Evolutionary conservation across 169 alveolate species (phyloP), one percentile per base, ranked within the genome.

Genomic region (Perkinsus olseni): DNA sequence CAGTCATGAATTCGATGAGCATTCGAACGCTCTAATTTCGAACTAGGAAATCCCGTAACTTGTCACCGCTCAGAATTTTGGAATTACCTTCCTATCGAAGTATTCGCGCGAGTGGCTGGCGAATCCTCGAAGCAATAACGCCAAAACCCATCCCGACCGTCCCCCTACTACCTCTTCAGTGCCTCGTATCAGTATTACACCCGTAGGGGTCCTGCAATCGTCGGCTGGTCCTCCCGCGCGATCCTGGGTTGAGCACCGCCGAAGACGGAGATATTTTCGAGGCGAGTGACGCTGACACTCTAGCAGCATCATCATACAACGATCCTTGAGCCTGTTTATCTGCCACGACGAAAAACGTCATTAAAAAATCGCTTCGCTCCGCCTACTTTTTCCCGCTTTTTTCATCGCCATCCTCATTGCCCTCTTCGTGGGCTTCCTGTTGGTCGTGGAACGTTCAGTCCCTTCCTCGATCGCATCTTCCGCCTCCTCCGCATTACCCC

Each of bases 311-410:
- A 62, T 62, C 82, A 62, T 62, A 62, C 82, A 62, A 28, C 31
- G 13, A 6, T 62, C 82, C 82, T 62, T 62, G 36, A 62, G 36
- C 1, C 28, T 62, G 28, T 24, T 62, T 62, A 62, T 62, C 82
- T 62, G 21, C 3, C 50, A 40, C 3, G 11, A 40, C 1, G 1
- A 62, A 62, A 62, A 62, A 62, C 31, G 82, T 13, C 28, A 62
- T 6, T 10, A 62, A 13, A 62, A 28, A 62, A 62, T 62, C 82
- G 82, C 82, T 62, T 62, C 82, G 82, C 82, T 62, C 82, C 82
- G 82, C 82, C 82, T 62, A 62, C 82, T 62, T 62, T 62, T 62
- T 62, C 82, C 82, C 37, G 82, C 82, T 62, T 62, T 62, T 62
- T 62, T 62, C 82, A 62, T 62, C 13, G 82, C 13, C 82, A 62